A percentile compares a stretch with the other conserved stretches of the same genome.
phyloP scores from a whole-genome alignment of 129 eudicot genomes.

The Artemisia annua region DNA sequence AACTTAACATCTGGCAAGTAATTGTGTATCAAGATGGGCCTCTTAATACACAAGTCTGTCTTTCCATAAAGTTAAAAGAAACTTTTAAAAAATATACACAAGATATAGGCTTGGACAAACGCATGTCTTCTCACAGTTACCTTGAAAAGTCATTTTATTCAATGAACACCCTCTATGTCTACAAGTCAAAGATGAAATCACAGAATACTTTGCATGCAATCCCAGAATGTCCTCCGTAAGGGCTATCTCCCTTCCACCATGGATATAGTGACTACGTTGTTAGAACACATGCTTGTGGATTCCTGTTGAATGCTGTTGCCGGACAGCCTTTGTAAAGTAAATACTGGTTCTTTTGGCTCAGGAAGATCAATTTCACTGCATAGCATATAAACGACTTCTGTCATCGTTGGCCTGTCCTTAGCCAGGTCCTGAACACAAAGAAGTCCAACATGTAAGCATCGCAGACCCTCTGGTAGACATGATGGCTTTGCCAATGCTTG shows the following conservation, averaged over 20 bases:
- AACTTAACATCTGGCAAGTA: not conserved
- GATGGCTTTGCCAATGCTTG: not conserved
- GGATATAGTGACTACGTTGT: conserved; percentile 22
- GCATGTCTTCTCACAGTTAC: not conserved
- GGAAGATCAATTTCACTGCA: conserved; percentile 30
- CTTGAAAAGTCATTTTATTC: not conserved
- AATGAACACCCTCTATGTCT: not conserved
- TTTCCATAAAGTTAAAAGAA: conserved; percentile 11
- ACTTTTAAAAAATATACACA: not conserved
- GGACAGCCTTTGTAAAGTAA: conserved; percentile 25
- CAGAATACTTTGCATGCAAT: not conserved
- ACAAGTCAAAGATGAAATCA: not conserved
- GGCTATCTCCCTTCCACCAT: conserved; percentile 23
- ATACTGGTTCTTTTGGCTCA: conserved; percentile 29
- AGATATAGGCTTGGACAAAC: not conserved
- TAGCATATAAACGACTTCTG: conserved; percentile 28
- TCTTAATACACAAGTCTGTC: not conserved
- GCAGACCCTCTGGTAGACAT: conserved; percentile 12
- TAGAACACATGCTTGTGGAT: conserved; percentile 8
- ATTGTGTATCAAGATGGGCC: too few species aligned
- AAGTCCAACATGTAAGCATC: conserved; percentile 42
- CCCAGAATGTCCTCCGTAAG: not conserved
- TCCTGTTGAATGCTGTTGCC: not conserved
- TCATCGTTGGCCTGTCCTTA: conserved; percentile 34
- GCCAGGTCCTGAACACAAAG: conserved; percentile 37